Base-by-base conservation (phyloP, 768 basidiomycete genomes). In the Mycena haematopus region DNA sequence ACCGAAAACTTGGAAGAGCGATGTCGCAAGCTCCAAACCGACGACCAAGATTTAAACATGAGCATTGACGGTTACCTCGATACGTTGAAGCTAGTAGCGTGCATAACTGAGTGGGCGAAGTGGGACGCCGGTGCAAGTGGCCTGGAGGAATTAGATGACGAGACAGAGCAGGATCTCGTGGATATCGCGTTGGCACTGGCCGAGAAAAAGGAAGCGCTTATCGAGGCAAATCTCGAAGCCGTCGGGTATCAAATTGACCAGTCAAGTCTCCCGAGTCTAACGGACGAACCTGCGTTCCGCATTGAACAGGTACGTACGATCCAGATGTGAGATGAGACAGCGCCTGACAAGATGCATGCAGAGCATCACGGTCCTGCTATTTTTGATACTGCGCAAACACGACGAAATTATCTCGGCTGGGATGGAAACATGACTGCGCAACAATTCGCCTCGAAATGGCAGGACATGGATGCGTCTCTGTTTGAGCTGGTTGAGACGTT, bases 241-340 rank as follows among this genome's bases (percentile, higher is more conserved):
- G 21, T 56, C n/a, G 33, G 24, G 14, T 62, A 56, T 21, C 31
- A 22, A 3, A 19, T 62, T 4, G 54, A 27, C 31, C 27, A 8
- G 29, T 42, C 60, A 0, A 52, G 38, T 29, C 47, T 62, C 6
- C 40, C 60, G 2, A 33, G 25, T 11, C 7, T 56, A 13, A 56
- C 49, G 11, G 13, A 35, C 1, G 45, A 61, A n/a, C 11, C 47
- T 2, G 47, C 46, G 6, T 56, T 62, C 29, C 53, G 60, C 22
- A 62, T 62, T n/a, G 60, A 62, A 55, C 60, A 62, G 60, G 60
- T 62, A 10, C 2, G 60, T 15, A n/a, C 9, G 24, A 17, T 4
- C 6, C 36, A 17, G 22, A 11, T 17, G 29, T 31, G 29, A 31
- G 6, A 31, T 31, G 29, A 9, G 15, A 35, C 24, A 14, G 14